Conservation (phyloP, 2,329 filamentous ascomycete species). For the Ophiostoma tasmaniense region DNA sequence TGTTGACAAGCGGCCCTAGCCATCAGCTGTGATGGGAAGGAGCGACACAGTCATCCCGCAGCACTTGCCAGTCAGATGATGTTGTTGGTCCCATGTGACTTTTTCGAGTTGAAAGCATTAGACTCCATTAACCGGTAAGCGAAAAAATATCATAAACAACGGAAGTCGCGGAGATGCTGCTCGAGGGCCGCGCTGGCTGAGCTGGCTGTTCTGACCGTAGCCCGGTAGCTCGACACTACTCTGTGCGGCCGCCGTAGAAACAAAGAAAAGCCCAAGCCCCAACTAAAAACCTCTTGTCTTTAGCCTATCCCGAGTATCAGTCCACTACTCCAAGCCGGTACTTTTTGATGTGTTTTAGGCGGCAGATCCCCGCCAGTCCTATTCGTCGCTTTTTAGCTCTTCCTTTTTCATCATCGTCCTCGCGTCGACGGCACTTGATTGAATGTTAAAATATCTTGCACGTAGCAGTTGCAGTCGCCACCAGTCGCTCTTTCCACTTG, state of each 20-base stretch:
- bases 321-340: neutral
- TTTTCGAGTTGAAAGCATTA: neutral
- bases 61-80: neutral
- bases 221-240: neutral
- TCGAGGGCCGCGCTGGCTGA: neutral
- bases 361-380: neutral
- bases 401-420: neutral
- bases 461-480: neutral
- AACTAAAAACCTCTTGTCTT: neutral
- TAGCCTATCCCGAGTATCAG: neutral
- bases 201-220: neutral
- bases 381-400: neutral
- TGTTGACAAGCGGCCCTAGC: neutral
- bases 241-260: neutral
- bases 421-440: neutral
- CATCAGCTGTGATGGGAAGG: neutral
- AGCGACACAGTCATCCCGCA: neutral
- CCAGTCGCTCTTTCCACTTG: neutral
- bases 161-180: neutral
- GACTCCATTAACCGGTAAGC: neutral
- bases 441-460: neutral
- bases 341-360: neutral
- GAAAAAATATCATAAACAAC: neutral
- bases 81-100: neutral
- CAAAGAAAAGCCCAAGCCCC: neutral